Evolutionary conservation across 2,329 filamentous ascomycete genomes (phyloP).

Genomic region (Penicillium sp.): DNA sequence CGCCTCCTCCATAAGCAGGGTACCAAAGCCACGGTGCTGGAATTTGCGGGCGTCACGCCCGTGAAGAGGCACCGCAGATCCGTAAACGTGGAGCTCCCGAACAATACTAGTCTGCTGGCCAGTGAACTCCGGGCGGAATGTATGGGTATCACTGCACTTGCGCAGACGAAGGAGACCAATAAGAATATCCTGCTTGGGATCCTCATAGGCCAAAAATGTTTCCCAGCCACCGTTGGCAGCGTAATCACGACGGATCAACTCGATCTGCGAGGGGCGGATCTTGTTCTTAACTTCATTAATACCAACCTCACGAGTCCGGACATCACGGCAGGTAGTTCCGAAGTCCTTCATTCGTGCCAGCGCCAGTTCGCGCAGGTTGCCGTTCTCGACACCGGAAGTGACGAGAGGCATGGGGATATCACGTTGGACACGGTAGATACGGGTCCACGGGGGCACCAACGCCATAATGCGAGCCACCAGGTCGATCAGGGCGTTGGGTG

Average conservation of each 20-base stretch:
- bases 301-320: conserved; percentile 92
- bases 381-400: conserved; percentile 97
- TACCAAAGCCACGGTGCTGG: conserved; percentile 97
- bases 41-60: conserved; percentile 94
- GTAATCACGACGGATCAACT: conserved; percentile 92
- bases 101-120: conserved; percentile 90
- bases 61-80: conserved; percentile 95
- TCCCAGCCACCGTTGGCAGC: conserved; percentile 96
- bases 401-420: conserved; percentile 99
- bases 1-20: conserved; percentile 94
- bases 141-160: conserved; percentile 89
- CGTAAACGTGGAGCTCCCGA: conserved; percentile 93
- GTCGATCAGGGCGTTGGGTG: conserved; percentile 92
- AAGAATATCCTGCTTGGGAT: conserved; percentile 96
- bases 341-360: conserved; percentile 99
- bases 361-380: conserved; percentile 89
- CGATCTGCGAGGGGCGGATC: conserved; percentile 92
- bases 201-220: conserved; percentile 96
- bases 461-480: conserved; percentile 95
- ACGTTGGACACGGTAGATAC: conserved; percentile 96
- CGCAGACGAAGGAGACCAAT: conserved; percentile 86
- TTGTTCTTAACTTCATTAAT: conserved; percentile 99
- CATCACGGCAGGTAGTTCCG: conserved; percentile 93
- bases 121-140: conserved; percentile 82
- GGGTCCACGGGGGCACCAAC: conserved; percentile 93